A percentile compares a stretch with the other conserved stretches of the same genome.
Conservation (phyloP, 305 asterid genomes). For the Petunia hybrid region DNA sequence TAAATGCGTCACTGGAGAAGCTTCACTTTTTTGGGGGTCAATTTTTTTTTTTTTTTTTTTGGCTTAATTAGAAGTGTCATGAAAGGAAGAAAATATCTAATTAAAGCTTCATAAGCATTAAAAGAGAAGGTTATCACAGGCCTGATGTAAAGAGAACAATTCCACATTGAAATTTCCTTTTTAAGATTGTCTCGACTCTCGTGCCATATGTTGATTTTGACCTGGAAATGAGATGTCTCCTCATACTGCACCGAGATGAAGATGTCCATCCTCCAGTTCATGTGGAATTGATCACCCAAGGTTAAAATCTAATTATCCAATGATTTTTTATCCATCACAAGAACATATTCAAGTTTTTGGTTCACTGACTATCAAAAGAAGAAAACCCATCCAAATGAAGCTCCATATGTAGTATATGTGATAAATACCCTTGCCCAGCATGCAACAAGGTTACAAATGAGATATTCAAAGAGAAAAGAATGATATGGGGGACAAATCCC, state of each 20-base stretch:
- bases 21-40: background rate
- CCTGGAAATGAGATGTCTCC: slow-evolving; percentile 17
- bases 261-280: slow-evolving; percentile 6
- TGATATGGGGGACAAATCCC: background rate
- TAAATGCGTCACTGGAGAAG: background rate
- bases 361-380: background rate
- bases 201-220: background rate
- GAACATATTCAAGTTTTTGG: background rate
- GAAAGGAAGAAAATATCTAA: slow-evolving; percentile 16
- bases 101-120: slow-evolving; percentile 5
- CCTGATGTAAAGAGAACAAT: background rate
- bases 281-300: slow-evolving; percentile 22
- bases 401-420: background rate
- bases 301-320: background rate
- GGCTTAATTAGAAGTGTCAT: background rate
- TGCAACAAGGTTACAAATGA: background rate
- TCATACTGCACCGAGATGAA: background rate
- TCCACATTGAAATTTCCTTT: slow-evolving; percentile 7
- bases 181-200: background rate
- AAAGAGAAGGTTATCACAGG: slow-evolving; percentile 5
- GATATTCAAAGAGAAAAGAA: background rate
- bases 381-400: slow-evolving; percentile 2
- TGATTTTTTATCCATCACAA: background rate
- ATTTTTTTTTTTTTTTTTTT: too few species aligned
- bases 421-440: background rate